Evolutionary conservation across 1,284 basidiomycete species (phyloP), one percentile per base, ranked within the genome.

Genomic region (Cutaneotrichosporon sp.): DNA sequence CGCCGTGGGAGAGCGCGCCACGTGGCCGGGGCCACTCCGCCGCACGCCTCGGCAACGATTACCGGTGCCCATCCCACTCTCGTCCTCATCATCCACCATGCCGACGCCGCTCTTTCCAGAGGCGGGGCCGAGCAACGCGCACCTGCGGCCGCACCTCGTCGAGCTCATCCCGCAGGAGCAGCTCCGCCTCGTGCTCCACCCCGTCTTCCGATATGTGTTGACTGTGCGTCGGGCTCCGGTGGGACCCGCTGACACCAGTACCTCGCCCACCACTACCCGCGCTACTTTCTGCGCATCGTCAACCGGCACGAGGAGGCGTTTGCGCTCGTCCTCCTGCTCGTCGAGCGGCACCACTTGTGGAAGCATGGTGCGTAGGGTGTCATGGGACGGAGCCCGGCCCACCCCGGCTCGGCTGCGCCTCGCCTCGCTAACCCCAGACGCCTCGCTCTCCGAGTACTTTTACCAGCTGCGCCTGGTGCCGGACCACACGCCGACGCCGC

Each of bases 231-330:
- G 22, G 10, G 8, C 13, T 9, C 25, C 42, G n/a, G 24, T 18
- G 27, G 18, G 29, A 3, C 31, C 2, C 3, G 20, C 54, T 60
- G 38, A 58, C 56, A 11, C 16, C 67, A 95, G 92, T 91, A 98
- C 53, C 92, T 98, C 69, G 94, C 97, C 1, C 95, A 98, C 82
- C 85, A 89, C 60, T 90, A 98, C 77, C 97, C 97, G 7, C 86
- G 97, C 57, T 95, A 97, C 78, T 85, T 99, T 36, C 81, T 99
- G 38, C 87, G 89, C 18, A 82, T 99, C 56, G 92, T 97, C 14
- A 98, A 99, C 78, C 83, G 87, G 43, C 95, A 98, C 82, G 97
- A 99, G 77, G 95, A 98, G 78, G 89, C 97, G 73, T 99, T 97
- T 73, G 90, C 92, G 0, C 65, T 87, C 16, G 82, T 97, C 59